These are phyloP conservation scores for Tylopilus plumbeoviolaceoides DNA, from an alignment of 768 basidiomycete species.

Conservation along the genomic window DNA sequence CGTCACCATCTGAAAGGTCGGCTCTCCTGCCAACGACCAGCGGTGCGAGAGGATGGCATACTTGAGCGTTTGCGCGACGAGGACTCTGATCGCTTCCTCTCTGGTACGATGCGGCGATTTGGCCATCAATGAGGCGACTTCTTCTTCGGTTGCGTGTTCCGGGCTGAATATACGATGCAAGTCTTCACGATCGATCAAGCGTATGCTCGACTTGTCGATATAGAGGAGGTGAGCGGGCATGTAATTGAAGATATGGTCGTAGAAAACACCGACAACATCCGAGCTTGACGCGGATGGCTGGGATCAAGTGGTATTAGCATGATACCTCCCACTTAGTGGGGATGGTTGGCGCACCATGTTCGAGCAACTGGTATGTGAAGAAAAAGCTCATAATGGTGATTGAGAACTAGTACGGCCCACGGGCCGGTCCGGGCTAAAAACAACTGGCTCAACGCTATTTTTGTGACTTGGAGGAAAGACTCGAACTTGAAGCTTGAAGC, in stretches of 20 bases:
- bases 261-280: constrained; percentile 5
- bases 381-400: no score
- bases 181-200: constrained; percentile 13
- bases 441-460: neutral
- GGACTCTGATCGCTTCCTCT: neutral
- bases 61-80: constrained; percentile 9
- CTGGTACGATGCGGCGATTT: constrained; percentile 3
- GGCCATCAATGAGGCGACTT: neutral
- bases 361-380: no score
- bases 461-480: neutral
- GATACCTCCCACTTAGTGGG: neutral
- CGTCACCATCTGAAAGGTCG: constrained; percentile 9
- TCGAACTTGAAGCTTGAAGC: no score
- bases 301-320: neutral
- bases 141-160: constrained; percentile 5
- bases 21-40: constrained; percentile 11
- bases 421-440: neutral
- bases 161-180: constrained; percentile 10
- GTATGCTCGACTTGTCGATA: constrained; percentile 4
- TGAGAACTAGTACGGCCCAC: no score
- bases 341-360: constrained; percentile 1
- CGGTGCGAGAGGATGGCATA: constrained; percentile 18
- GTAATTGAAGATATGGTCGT: constrained; percentile 15
- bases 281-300: neutral
- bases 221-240: constrained; percentile 18